Evolutionary conservation across 2,329 filamentous ascomycete species (phyloP), one percentile per base, ranked within the genome.

Genomic region (Penicillium digitatum): DNA sequence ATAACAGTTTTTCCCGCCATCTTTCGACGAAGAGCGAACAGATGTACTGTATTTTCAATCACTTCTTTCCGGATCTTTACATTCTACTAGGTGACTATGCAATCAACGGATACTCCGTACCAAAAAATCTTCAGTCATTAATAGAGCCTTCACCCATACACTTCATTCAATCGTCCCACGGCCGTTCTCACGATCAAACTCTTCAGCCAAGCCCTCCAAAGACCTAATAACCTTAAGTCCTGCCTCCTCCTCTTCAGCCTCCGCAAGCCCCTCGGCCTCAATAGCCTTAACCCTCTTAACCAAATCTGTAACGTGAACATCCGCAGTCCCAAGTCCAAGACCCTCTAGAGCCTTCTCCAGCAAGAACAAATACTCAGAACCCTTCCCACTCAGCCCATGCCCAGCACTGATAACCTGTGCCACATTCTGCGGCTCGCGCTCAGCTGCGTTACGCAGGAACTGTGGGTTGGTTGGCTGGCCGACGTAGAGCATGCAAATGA

Each of bases 381-480:
- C 97, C 69, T 87, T 83, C 0, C 94, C 94, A 73, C 91, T 96
- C 24, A 92, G 89, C 0, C 94, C 94, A 38, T 78, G 74, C 65
- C 89, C 90, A 45, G 77, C 77, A 64, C 86, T 81, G 65, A 99
- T 97, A 73, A 93, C 89, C 72, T 85, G 82, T 24, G 93, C 92
- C 48, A 97, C 81, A 39, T 77, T 72, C 66, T 90, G 83, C 0
- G 89, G 88, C 51, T 94, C 87, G 69, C 95, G 91, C n/a, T 69
- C 66, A 1, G 71, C 67, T 1, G 72, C 64, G 22, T 75, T 68
- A 37, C 73, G 71, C 35, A 92, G 80, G 68, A 99, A 99, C 72
- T 97, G 94, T 52, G 90, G 87, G 68, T 99, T 99, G 43, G 87
- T 85, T 0, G 94, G 94, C 2, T 95, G 88, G 22, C 94, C 94